Evolutionary conservation across 805 yeast genomes (phyloP).

Genomic region (Yarrowia keelungensis): DNA sequence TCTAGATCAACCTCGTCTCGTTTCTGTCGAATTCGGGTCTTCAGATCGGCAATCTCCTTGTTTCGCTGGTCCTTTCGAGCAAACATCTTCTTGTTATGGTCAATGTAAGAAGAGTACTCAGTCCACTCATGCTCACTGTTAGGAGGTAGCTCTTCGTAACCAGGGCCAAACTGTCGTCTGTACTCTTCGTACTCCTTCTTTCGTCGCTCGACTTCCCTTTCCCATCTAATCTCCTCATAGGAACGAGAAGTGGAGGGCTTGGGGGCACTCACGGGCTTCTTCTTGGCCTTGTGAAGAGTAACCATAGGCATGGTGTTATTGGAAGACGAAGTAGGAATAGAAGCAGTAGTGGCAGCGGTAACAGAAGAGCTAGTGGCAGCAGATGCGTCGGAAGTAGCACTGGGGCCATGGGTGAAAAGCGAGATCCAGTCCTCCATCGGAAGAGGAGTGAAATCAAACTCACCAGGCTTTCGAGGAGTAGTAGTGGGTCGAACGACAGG

Average conservation of each 20-base stretch:
- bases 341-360: neutral
- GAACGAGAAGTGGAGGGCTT: neutral
- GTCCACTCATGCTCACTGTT: slow-evolving; percentile 11
- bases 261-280: neutral
- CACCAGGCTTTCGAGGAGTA: neutral
- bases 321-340: neutral
- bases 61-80: slow-evolving; percentile 25
- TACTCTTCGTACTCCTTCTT: slow-evolving; percentile 17
- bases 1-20: slow-evolving; percentile 1
- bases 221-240: slow-evolving; percentile 8
- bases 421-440: slow-evolving; percentile 33
- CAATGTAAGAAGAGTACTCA: slow-evolving; percentile 8
- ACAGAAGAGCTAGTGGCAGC: neutral
- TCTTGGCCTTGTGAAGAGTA: neutral
- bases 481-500: slow-evolving; percentile 14
- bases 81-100: slow-evolving; percentile 29
- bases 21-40: neutral
- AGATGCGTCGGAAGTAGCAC: neutral
- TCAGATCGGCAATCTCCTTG: slow-evolving; percentile 11
- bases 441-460: slow-evolving; percentile 21
- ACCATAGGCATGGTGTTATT: slow-evolving; percentile 1
- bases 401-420: neutral
- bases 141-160: slow-evolving; percentile 7
- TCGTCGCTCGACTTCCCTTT: neutral
- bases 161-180: slow-evolving; percentile 1